A percentile compares a stretch with the other conserved stretches of the same genome.
Conservation (phyloP, 1,284 basidiomycete species). For the Neotropicomus parvogracilis region DNA sequence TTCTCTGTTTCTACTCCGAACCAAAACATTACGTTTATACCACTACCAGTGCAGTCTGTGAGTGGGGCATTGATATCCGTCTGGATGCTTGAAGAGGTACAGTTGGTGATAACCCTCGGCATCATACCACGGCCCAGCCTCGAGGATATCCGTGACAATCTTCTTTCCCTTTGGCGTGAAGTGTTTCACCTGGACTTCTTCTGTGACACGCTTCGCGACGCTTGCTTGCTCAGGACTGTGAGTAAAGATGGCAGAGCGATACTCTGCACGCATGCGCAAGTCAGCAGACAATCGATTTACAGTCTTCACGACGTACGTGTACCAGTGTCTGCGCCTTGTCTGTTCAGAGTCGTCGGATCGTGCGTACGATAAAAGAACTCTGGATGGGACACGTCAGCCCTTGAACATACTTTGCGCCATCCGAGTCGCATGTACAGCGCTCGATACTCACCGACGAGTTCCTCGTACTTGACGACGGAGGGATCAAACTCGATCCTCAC, state of each 20-base stretch:
- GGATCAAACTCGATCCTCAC: slow-evolving; percentile 86
- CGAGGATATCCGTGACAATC: slow-evolving; percentile 75
- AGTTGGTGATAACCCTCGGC: slow-evolving; percentile 87
- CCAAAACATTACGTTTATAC: no score
- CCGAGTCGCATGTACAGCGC: background rate
- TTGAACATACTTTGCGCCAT: background rate
- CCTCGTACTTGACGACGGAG: slow-evolving; percentile 69
- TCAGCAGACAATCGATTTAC: background rate
- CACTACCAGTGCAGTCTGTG: slow-evolving; percentile 50
- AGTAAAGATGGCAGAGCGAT: slow-evolving; percentile 91
- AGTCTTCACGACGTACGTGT: slow-evolving; percentile 52
- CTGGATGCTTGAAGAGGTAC: slow-evolving; percentile 70
- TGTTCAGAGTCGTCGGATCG: slow-evolving; percentile 83
- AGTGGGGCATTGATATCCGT: slow-evolving; percentile 56
- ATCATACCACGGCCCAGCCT: slow-evolving; percentile 72
- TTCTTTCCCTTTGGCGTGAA: slow-evolving; percentile 69
- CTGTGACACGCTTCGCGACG: slow-evolving; percentile 77
- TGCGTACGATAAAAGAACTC: slow-evolving; percentile 96
- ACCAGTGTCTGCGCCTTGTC: slow-evolving; percentile 75
- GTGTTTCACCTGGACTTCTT: slow-evolving; percentile 83
- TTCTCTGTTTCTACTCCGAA: background rate
- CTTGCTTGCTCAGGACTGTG: slow-evolving; percentile 72
- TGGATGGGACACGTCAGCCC: slow-evolving; percentile 21
- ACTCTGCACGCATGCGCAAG: slow-evolving; percentile 52
- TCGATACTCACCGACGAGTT: slow-evolving; percentile 77